Evolutionary conservation across 306 rosid genomes (phyloP).

Genomic region (Citrullus colocynthis): DNA sequence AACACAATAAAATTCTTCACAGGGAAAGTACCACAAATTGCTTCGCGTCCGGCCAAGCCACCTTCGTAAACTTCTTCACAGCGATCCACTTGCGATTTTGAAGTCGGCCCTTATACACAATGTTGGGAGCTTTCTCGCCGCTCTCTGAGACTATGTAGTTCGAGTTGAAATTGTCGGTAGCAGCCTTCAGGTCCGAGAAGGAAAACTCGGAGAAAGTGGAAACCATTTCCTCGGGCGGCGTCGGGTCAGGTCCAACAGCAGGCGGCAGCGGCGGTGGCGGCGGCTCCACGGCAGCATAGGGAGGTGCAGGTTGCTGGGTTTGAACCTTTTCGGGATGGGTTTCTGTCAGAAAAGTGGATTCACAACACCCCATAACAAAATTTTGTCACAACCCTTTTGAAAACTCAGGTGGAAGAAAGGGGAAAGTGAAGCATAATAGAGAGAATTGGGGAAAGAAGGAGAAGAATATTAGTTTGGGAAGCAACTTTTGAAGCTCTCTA

Average conservation of each 20-base stretch:
- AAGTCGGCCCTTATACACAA: constrained; percentile 77
- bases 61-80: constrained; percentile 80
- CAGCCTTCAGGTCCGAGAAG: constrained; percentile 55
- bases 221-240: constrained; percentile 13
- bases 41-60: constrained; percentile 95
- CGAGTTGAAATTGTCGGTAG: constrained; percentile 75
- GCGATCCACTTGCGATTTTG: constrained; percentile 76
- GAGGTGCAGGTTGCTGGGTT: constrained; percentile 14
- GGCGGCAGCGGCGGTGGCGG: constrained; percentile 18
- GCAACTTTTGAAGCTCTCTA: neutral
- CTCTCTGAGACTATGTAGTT: constrained; percentile 81
- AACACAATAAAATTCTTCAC: neutral
- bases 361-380: constrained; percentile 46
- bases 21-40: constrained; percentile 51
- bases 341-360: constrained; percentile 26
- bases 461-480: neutral
- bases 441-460: neutral
- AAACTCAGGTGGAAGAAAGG: neutral
- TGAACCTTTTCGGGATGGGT: constrained; percentile 34
- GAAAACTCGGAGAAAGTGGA: constrained; percentile 64
- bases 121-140: constrained; percentile 80
- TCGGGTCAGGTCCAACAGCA: constrained; percentile 17
- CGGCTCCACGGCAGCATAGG: constrained; percentile 9
- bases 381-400: neutral
- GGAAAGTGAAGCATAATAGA: neutral